Evolutionary conservation across 108 stramenopile genomes (phyloP), one percentile per base, ranked within the genome.

Genomic region (Conticribra weissflogii): DNA sequence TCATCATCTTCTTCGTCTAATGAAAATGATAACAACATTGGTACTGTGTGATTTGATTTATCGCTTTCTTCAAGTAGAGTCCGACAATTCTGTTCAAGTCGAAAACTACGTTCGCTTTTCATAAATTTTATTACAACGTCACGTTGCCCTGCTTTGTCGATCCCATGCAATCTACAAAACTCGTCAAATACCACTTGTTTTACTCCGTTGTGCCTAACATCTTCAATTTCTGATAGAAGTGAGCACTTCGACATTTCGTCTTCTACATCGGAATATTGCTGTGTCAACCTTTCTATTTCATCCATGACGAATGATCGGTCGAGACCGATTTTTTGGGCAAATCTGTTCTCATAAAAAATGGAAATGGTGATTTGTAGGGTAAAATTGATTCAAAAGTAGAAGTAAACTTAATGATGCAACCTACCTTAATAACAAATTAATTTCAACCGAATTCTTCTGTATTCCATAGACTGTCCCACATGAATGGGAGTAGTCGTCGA

Each of bases 41-140:
- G 81, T 0, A 77, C 76, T n/a, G 73, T 49, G 18, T 41, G 31
- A 18, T 18, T 51, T 1, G 21, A 41, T 19, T 54, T 73, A n/a
- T 31, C 77, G 53, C 41, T 53, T 28, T 77, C 59, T 21, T 70
- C 59, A 22, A 86, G 48, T 25, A 81, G 65, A 18, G 60, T 44
- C 3, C 90, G 80, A 29, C 83, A 84, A 46, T 68, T 41, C 15
- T 78, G 67, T 69, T 92, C 91, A 45, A 82, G 84, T 21, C 85
- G 66, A 52, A 76, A 92, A 3, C 55, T 72, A 19, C 48, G 66
- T 47, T 67, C 33, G 53, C 59, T 79, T 41, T 74, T 66, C 64
- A 88, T 92, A 41, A 92, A 81, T 44, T 89, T 88, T 59, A 92
- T 74, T 45, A 65, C 83, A 22, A 92, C 85, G 1, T 17, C 41